Evolutionary conservation across 768 basidiomycete species (phyloP), one percentile per base, ranked within the genome.

Genomic region (Tylopilus intermedius): DNA sequence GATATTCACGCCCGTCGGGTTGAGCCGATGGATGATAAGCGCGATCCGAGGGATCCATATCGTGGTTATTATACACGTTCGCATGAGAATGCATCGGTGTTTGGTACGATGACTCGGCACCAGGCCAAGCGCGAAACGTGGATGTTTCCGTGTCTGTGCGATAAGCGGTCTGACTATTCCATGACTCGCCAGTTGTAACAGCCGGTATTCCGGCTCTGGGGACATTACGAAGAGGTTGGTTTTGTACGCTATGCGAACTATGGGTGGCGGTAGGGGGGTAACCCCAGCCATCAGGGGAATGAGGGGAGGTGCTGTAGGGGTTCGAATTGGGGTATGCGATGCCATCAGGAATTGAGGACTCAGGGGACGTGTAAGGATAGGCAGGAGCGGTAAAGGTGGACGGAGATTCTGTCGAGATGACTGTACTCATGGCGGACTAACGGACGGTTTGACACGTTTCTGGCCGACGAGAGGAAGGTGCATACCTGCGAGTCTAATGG

Each of bases 271-370:
- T 22, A 38, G 67, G 58, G 14, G 71, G 57, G 62, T 86, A 87
- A 8, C 72, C 78, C 85, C 86, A 88, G 35, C 76, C 65, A 27
- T 80, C 71, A 10, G 77, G 58, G 32, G 76, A 69, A 50, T 78
- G 75, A 32, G 78, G 62, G 27, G 79, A 60, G 14, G 76, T 53
- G 44, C 71, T 62, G 47, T 75, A 76, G 59, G 78, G 74, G 45
- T 72, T 61, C 18, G 76, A 57, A 40, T 71, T 68, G 54, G 77
- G 59, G 61, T 76, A 82, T 38, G 60, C 57, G 55, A 73, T 67
- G 50, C 70, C 59, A 44, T 78, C 79, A 43, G 75, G 49, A 47
- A 71, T 64, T 6, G 76, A 68, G 29, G 74, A 58, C 18, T 65
- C 64, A 43, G 74, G 71, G n/a, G 75, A 63, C 53, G 77, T 66